Conservation (phyloP, 306 rosid genomes). For the Acacia crassicarpa region DNA sequence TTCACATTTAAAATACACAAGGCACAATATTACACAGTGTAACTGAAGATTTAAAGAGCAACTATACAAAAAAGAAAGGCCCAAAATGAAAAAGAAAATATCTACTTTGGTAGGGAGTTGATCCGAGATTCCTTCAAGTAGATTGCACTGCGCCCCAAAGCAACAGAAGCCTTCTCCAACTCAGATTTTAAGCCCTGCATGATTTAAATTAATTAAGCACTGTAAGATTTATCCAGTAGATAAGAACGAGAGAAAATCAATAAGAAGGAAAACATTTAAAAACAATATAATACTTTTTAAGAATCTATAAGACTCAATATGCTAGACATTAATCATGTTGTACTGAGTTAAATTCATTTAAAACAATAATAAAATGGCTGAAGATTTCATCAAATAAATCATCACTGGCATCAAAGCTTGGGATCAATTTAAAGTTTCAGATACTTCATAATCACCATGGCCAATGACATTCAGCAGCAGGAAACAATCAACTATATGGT, state of each 20-base stretch:
- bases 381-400: background rate
- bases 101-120: constrained; percentile 87
- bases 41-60: background rate
- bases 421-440: constrained; percentile 9
- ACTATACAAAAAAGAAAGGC: background rate
- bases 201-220: constrained; percentile 24
- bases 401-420: background rate
- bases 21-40: constrained; percentile 5
- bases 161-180: constrained; percentile 88
- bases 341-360: background rate
- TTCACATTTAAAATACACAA: constrained; percentile 5
- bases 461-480: background rate
- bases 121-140: constrained; percentile 88
- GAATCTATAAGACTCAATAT: background rate
- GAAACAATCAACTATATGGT: background rate
- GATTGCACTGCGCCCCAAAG: constrained; percentile 87
- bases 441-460: background rate
- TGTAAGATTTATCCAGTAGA: background rate
- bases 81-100: constrained; percentile 18
- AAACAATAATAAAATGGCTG: background rate
- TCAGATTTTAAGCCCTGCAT: constrained; percentile 93
- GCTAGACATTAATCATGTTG: constrained; percentile 16
- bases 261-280: background rate
- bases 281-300: background rate
- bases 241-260: constrained; percentile 6